Base-by-base conservation (phyloP, 2,329 filamentous ascomycete species). In the Penicillium decumbens region DNA sequence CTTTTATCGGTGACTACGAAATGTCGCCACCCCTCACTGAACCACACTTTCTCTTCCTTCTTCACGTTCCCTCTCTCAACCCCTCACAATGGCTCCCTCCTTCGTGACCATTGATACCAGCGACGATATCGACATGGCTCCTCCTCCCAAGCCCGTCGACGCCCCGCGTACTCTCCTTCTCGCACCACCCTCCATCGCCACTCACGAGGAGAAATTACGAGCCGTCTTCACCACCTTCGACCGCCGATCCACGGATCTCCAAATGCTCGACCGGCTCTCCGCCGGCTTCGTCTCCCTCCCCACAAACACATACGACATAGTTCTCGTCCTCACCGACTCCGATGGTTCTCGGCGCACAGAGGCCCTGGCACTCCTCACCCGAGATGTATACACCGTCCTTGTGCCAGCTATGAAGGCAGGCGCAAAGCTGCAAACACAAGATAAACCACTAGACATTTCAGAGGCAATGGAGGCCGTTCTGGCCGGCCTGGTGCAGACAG, bases 241-340 rank as follows among this genome's bases (percentile, higher is more conserved):
- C 69, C 85, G 89, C 65, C 75, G 79, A 56, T 77, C 80, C 40
- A 92, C 90, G 54, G 93, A 98, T 67, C 79, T 98, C 45, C 93
- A 97, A 72, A 98, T 98, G 93, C 87, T 98, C 54, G 93, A 98
- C 74, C 89, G 93, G 44, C 81, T 98, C 35, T 83, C 88, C 1
- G 81, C 88, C 30, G 89, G 89, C 54, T 78, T 95, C 32, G 88
- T 93, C 49, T 77, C 83, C 6, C 83, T 98, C 0, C 87, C 91
- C 1, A 61, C 80, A 46, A 75, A 81, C 42, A 87, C 88, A 47
- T 98, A 98, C 76, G 88, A 95, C 68, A 73, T 87, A 38, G 81
- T 97, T 38, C 80, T 96, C 41, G 80, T 98, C 46, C 83, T 97
- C 55, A 86, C 88, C 56, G 89, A 91, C 69, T 79, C 84, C 50